Base-by-base conservation (phyloP, 768 basidiomycete genomes). In the Termitomyces sp. region DNA sequence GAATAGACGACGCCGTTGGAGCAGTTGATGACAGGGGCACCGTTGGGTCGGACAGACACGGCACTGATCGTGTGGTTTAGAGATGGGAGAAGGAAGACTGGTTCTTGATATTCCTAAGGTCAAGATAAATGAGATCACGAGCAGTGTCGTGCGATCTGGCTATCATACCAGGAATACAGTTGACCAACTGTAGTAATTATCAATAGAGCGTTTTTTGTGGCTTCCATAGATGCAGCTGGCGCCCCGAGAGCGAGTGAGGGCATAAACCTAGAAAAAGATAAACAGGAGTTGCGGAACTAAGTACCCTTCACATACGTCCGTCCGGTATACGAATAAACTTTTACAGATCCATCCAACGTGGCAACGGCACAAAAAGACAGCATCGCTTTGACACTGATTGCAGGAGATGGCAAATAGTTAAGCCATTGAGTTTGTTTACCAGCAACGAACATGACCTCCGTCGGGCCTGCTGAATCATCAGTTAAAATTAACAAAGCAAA, bases 261-360 rank as follows among this genome's bases (percentile, higher is more conserved):
- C 79, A 96, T 85, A 28, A 92, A 69, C 67, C 96, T 97, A 15
- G 2, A 55, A 16, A 16, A 55, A 48, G 11, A 59, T 55, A 22
- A 64, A 16, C 39, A 54, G 24, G 15, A n/a, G 28, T 38, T 39
- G 16, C 28, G 4, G 22, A 40, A 32, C 9, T 9, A 36, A 16
- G 7, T 22, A 60, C 35, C 28, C 52, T 59, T 13, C 40, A 51
- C 28, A 59, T 65, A 94, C 96, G 89, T 84, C 71, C 95, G 76
- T 5, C 96, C 96, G 0, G 87, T 88, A 51, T 82, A 82, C 3
- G 94, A 91, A 74, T 98, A 98, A 11, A 96, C 84, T 63, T 81
- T 84, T n/a, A 98, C 75, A 4, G 81, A 82, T 0, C 91, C 92
- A 71, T 97, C 94, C 63, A 88, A 82, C 76, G 84, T 81, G 0